phyloP scores from a whole-genome alignment of 441 rosid genomes.

The Brassica balearica region DNA sequence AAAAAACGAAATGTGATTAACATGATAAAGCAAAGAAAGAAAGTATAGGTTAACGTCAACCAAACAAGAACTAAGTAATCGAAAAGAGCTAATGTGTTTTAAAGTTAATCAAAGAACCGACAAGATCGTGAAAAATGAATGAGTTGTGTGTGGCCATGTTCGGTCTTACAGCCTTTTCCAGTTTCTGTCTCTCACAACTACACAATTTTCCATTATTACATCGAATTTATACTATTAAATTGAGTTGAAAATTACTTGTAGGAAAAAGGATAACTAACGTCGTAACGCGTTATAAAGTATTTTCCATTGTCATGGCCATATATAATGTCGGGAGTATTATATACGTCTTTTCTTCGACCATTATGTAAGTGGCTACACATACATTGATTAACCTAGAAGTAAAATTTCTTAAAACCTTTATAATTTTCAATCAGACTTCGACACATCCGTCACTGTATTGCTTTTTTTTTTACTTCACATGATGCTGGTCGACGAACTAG shows the following conservation, averaged over 20 bases:
- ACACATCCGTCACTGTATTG: too few relatives aligned
- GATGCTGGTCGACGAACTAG: too few relatives aligned
- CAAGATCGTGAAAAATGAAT: slow-evolving; percentile 28
- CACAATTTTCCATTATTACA: slow-evolving; percentile 1
- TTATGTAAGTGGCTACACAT: slow-evolving; percentile 5
- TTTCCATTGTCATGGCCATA: not conserved
- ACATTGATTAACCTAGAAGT: not conserved
- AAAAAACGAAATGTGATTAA: not conserved
- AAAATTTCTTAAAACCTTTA: not conserved
- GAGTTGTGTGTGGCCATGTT: slow-evolving; percentile 41
- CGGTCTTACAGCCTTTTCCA: slow-evolving; percentile 41
- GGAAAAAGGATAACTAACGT: not conserved
- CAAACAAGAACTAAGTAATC: slow-evolving; percentile 22
- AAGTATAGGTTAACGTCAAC: slow-evolving; percentile 24
- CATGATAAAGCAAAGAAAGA: not conserved
- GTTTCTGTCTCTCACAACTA: slow-evolving; percentile 9
- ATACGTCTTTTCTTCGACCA: not conserved
- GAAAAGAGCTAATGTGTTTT: slow-evolving; percentile 12
- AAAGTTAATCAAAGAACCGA: slow-evolving; percentile 28
- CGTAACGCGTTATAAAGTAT: not conserved
- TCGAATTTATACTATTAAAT: not conserved
- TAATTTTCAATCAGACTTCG: not conserved
- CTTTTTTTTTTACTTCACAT: too few relatives aligned
- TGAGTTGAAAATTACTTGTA: not conserved
- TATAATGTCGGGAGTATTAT: not conserved